Evolutionary conservation across 148 eudicot genomes (phyloP), one percentile per base, ranked within the genome.

Genomic region (Rhododendron simsii): DNA sequence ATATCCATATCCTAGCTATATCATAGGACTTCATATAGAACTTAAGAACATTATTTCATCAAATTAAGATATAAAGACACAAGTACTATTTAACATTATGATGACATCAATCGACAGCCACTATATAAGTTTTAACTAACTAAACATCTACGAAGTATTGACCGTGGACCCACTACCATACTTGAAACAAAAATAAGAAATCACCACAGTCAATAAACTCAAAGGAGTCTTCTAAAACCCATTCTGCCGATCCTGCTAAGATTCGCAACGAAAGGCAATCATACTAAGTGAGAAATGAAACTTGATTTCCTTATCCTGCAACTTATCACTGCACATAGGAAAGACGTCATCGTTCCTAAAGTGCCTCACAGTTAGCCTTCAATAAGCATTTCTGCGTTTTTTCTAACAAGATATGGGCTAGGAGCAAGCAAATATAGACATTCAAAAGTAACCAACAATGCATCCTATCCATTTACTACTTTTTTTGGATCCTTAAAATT

Each of bases 261-360:
- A 81, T 57, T 57, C 14, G 41, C 13, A n/a, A 15, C 41, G 37
- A 0, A 55, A 55, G 47, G 51, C 14, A 81, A 51, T 35, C 83
- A 81, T 30, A 81, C 59, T 48, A 81, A 30, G 65, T 30, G 83
- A 13, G 37, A 80, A 81, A 81, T 28, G 37, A n/a, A 81, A 55
- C 48, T 37, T 20, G 48, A 57, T 57, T 81, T 57, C 48, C 63
- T 81, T 9, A 81, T 20, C 35, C 21, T 10, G 21, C 15, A 57
- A 81, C 41, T 51, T 37, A 74, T 74, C 78, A 74, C 53, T 47
- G 41, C 57, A 81, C 53, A 8, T 14, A 30, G 65, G 37, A 53
- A 30, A 81, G 61, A 81, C 2, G 18, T 30, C 45, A 81, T 81
- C 26, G 9, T 80, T 80, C 26, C 48, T 50, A 57, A 18, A 80